Evolutionary conservation across 352 stramenopile species (phyloP), one percentile per base, ranked within the genome.

Genomic region (Phytophthora palmivora): DNA sequence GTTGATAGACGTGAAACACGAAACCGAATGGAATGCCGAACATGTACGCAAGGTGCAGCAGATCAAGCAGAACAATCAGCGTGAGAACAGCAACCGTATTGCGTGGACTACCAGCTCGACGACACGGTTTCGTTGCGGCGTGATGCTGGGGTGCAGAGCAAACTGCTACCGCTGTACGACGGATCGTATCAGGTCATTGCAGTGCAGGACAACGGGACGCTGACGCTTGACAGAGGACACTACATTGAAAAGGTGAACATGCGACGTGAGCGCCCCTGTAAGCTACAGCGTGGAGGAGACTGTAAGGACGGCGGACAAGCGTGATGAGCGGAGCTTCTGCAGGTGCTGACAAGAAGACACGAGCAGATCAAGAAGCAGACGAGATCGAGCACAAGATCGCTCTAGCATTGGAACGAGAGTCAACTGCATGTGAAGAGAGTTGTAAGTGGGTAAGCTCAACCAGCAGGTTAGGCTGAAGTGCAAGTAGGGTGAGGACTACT

Each of bases 191-290:
- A 36, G 15, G 47, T 45, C 4, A 12, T 55, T 12, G 19, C 33
- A 36, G 19, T 45, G 14, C 47, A 37, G 9, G 47, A 55, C 6
- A 24, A 34, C 0, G 34, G 47, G 7, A 55, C 47, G 32, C 37
- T 55, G 11, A 45, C 47, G 1, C 33, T 55, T 24, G 47, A 55
- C 47, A 55, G 44, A 36, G 33, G 47, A 1, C 32, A 18, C n/a
- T 55, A 55, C 18, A 34, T 36, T 10, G 34, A 55, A n/a, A 45
- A 36, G 33, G 47, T 55, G 14, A 44, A 45, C 18, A 34, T 54
- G 14, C 46, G 46, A 24, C 46, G 30, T 15, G 47, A 45, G 2
- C 47, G 47, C 10, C 33, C 34, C 11, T 55, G 32, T 10, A 55
- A 55, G 33, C 1, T 2, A 2, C 19, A 55, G 26, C 47, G 47